Evolutionary conservation across 345 rosid species (phyloP).

Genomic region (Physaria fendleri): DNA sequence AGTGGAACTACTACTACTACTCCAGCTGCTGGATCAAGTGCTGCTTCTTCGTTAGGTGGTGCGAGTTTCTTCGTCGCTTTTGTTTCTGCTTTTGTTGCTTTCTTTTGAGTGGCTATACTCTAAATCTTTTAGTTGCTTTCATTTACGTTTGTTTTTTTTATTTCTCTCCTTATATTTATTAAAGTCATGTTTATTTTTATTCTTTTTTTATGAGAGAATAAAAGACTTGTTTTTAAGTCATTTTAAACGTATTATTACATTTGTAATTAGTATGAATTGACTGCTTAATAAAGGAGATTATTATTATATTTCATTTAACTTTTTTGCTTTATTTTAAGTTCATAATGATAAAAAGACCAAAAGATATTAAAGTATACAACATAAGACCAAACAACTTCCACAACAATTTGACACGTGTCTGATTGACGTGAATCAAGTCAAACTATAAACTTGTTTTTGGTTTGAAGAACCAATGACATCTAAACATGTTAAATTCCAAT

Average conservation of each 20-base stretch:
- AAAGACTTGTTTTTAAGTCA: neutral
- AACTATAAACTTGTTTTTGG: neutral
- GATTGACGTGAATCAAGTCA: slow-evolving; percentile 7
- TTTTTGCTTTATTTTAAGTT: neutral
- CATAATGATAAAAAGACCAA: neutral
- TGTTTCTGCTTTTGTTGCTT: slow-evolving; percentile 24
- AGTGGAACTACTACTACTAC: too few relatives aligned
- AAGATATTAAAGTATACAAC: neutral
- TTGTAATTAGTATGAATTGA: slow-evolving; percentile 1
- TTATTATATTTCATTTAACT: too few relatives aligned
- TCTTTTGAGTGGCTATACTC: slow-evolving; percentile 22
- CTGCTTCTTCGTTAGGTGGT: slow-evolving; percentile 19
- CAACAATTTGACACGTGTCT: slow-evolving; percentile 19
- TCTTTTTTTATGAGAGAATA: slow-evolving; percentile 8
- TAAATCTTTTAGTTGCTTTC: neutral
- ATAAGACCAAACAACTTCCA: slow-evolving; percentile 11
- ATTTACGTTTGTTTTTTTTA: neutral
- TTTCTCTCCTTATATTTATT: neutral
- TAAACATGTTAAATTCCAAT: slow-evolving; percentile 17
- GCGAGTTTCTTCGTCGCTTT: slow-evolving; percentile 13
- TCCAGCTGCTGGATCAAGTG: slow-evolving; percentile 19
- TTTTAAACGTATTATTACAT: neutral
- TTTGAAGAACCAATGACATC: slow-evolving; percentile 9
- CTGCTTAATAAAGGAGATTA: too few relatives aligned
- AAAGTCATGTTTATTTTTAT: neutral